Conservation (phyloP, 2,329 filamentous ascomycete genomes). For the Epichloe elymi region DNA sequence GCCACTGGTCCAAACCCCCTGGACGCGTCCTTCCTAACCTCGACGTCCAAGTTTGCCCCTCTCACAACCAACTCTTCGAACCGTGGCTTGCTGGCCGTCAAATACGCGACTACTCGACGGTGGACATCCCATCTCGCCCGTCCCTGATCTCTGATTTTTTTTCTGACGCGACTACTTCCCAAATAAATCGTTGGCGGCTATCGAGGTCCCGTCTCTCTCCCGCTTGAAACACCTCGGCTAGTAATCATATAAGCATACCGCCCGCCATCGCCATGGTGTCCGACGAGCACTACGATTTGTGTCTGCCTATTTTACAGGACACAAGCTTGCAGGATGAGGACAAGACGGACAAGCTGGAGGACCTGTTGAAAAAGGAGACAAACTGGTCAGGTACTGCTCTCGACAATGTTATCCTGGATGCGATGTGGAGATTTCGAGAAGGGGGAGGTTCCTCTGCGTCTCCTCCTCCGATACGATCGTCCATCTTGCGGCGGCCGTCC, state of each 20-base stretch:
- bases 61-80: neutral
- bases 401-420: constrained; percentile 83
- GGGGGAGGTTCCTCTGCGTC: constrained; percentile 54
- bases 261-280: constrained; percentile 71
- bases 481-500: constrained; percentile 77
- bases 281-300: constrained; percentile 85
- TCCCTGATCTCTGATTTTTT: neutral
- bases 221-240: neutral
- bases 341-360: constrained; percentile 83
- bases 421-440: constrained; percentile 74
- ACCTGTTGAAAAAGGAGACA: constrained; percentile 69
- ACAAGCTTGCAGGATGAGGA: constrained; percentile 79
- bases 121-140: neutral
- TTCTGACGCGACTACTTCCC: neutral
- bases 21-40: neutral
- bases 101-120: neutral
- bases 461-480: constrained; percentile 76
- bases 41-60: neutral
- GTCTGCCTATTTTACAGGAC: constrained; percentile 78
- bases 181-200: neutral
- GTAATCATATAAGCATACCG: neutral
- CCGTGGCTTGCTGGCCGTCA: neutral
- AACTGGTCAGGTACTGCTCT: constrained; percentile 61
- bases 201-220: neutral
- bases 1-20: neutral